Evolutionary conservation across 2,329 filamentous ascomycete species (phyloP), one percentile per base, ranked within the genome.

Genomic region (Monosporascus sp.): DNA sequence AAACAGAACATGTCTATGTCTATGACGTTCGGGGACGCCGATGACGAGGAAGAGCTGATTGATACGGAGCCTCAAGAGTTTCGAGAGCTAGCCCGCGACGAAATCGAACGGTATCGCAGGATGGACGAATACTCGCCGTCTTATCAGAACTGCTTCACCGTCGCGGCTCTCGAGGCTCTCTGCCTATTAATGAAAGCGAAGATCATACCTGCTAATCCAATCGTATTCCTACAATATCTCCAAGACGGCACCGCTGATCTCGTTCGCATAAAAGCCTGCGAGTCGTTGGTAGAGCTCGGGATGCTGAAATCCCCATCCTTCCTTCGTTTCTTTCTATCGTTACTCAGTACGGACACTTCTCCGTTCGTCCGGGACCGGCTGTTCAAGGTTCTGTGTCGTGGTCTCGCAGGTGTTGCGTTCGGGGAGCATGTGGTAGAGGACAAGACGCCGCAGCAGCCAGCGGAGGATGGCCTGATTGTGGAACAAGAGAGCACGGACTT

Each of bases 101-200:
- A 87, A 65, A 85, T 88, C 47, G 84, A 88, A 60, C 78, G 85
- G 51, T 84, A 85, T 60, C 78, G 85, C 48, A 77, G 85, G 22
- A 84, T 85, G 71, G 85, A 88, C 63, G 84, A 87, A 64, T 88
- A 85, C 78, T 82, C 82, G 17, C 75, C 80, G 55, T 87, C 84
- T 3, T 86, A 85, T 63, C 83, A 87, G 55, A 88, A 88, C 56
- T 77, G 85, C 51, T 84, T 82, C 76, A 86, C 85, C 18, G 76
- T 78, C 57, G 80, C 85, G 18, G 81, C 81, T 4, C 68, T 87
- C 44, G 78, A 84, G 52, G 85, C 84, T 52, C 82, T 85, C 63
- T 76, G 78, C 62, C 74, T 72, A 41, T 70, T 87, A 50, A 87
- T 87, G 84, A 85, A 85, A 68, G 80, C 80, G 3, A 77, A 79